Conservation (phyloP, 257 asterid genomes). For the Solanum sitiens region DNA sequence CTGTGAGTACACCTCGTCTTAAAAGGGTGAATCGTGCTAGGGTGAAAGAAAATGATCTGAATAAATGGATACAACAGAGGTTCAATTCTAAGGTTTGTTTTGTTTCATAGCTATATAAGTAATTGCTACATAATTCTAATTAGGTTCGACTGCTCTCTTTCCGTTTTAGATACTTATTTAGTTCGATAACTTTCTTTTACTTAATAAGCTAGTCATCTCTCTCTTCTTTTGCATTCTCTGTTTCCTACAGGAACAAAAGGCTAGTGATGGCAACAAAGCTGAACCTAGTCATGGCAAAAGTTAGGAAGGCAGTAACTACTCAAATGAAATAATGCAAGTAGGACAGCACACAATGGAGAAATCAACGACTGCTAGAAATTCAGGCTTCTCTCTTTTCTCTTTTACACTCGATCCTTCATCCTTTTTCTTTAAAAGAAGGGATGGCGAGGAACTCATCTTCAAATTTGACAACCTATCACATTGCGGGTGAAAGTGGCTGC, state of each 20-base stretch:
- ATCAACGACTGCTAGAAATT: conserved; percentile 21
- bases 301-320: no score
- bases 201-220: no score
- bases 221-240: no score
- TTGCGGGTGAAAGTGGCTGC: conserved; percentile 28
- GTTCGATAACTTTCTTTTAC: background rate
- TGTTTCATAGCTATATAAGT: no score
- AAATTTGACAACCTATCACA: background rate
- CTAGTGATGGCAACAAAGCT: no score
- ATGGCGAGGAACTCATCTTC: no score
- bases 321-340: background rate
- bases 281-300: no score
- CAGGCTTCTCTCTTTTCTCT: conserved; percentile 88
- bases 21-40: background rate
- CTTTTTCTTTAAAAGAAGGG: background rate
- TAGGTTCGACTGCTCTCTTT: no score
- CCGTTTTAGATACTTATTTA: no score
- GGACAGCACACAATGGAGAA: conserved; percentile 21
- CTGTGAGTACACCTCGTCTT: background rate
- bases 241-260: background rate
- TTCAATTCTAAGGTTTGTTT: background rate
- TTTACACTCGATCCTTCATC: conserved; percentile 40
- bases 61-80: background rate
- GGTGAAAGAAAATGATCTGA: background rate
- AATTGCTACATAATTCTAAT: no score